Base-by-base conservation (phyloP, 2,329 filamentous ascomycete species). In the Thelonectria rubi region DNA sequence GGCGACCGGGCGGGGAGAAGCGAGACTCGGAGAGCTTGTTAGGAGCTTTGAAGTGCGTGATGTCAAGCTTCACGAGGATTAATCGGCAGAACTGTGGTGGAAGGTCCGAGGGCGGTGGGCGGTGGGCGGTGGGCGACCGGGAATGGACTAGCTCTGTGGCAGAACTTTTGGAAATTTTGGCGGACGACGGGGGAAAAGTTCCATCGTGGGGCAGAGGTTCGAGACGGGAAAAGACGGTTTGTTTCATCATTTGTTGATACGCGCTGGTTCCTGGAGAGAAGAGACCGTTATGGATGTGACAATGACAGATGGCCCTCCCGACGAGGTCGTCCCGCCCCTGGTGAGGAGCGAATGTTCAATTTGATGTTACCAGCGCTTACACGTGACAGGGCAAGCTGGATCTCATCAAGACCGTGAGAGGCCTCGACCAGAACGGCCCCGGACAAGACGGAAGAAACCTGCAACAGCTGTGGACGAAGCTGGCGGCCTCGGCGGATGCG, bases 371-470 rank as follows among this genome's bases (percentile, higher is more conserved):
- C 46, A 64, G 18, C 26, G 60, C 67, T 72, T 67, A 73, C 62
- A 69, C 43, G 37, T 59, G 53, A 50, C 46, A 79, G 76, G 67
- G 71, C 56, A 71, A 72, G 62, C 67, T 68, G 59, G 70, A 79
- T 69, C 80, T 87, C 64, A 79, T 86, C 69, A 82, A 80, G 72
- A 79, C 80, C 58, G 82, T 84, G 30, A 80, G 84, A 74, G 77
- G 81, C n/a, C 81, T 88, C 50, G 85, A 88, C 64, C 82, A 86
- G 61, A 80, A 77, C 61, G 79, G 77, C 39, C 76, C 80, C 15
- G 79, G 79, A 74, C 57, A 73, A 70, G 63, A 78, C 77, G 66
- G 80, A 57, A 77, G 83, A 59, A 84, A 82, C 32, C 77, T 88
- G 40, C 74, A 79, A 55, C 74, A 75, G 18, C 67, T 88, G 14